Conservation (phyloP, 2,329 filamentous ascomycete species). For the Ceratocystis colombiana region DNA sequence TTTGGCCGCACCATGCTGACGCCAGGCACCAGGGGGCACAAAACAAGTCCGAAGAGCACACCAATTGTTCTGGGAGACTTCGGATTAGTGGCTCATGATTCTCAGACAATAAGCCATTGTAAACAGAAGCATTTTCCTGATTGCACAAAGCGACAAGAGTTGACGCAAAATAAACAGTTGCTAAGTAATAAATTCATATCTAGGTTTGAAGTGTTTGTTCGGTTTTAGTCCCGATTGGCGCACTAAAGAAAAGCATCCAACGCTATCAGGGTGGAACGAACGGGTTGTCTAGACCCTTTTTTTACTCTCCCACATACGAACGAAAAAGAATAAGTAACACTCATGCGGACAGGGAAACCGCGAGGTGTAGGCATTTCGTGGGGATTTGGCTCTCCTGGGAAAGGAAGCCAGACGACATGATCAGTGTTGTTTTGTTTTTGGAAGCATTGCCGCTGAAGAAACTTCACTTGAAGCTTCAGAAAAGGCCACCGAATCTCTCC, state of each 20-base stretch:
- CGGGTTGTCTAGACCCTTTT: constrained; percentile 56
- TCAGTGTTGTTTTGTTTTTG: background rate
- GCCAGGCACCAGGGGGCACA: no score
- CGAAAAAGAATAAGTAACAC: constrained; percentile 45
- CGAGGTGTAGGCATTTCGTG: constrained; percentile 25
- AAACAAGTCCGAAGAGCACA: no score
- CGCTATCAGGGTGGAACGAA: constrained; percentile 56
- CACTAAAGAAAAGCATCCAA: constrained; percentile 38
- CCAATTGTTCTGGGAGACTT: no score
- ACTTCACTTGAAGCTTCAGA: background rate
- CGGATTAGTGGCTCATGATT: no score
- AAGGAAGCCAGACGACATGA: constrained; percentile 6
- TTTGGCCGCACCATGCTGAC: no score
- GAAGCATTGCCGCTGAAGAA: background rate
- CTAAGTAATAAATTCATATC: constrained; percentile 8
- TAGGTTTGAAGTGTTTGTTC: constrained; percentile 43
- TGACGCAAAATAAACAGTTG: background rate
- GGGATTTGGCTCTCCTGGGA: constrained; percentile 2
- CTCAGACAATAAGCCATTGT: no score
- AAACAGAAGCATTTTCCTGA: background rate
- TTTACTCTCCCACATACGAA: constrained; percentile 53
- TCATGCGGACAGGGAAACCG: constrained; percentile 22
- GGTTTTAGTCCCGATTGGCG: constrained; percentile 53
- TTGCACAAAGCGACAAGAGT: constrained; percentile 16
- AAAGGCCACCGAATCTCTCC: no score